Base-by-base conservation (phyloP, 2,329 filamentous ascomycete genomes). In the Bimuria novae-zelandiae region DNA sequence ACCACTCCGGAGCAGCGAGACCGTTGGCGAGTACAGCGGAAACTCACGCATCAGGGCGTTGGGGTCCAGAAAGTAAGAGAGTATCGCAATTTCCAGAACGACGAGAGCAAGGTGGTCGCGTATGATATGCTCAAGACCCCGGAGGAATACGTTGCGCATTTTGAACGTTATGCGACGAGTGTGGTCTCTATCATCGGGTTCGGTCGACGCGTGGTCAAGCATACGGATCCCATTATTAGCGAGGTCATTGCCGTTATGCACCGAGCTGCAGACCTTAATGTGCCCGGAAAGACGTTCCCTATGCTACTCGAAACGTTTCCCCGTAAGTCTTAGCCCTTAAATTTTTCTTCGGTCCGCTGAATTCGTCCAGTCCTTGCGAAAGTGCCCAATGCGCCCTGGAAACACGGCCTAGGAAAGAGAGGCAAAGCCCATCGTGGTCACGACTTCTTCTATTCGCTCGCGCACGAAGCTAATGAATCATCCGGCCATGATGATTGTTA, bases 221-320 rank as follows among this genome's bases (percentile, higher is more conserved):
- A 69, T 60, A 72, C 79, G 14, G 82, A 85, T 58, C 82, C 82
- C 4, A 83, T 83, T 61, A 80, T 84, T 54, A 82, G 82, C 3
- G 82, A 85, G 62, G 83, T 82, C n/a, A 81, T 85, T 52, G 78
- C 80, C 0, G 71, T 82, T 27, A 81, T 85, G 77, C 80, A 85
- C 52, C 75, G 82, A 49, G 82, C 82, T 0, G 82, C 82, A 2
- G 81, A 83, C 50, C 70, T 85, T 4, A 74, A 75, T 22, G 73
- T 75, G 1, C 71, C 71, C 1, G 84, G 74, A 16, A 82, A 82
- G 63, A 78, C 70, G 0, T 84, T 85, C 54, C 82, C 83, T 3
- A 84, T 83, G 79, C 67, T 85, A 23, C 76, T 84, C 70, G 82
- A 84, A 64, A 83, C 81, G 0, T 83, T 83, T 51, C 80, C 81